Evolutionary conservation across 306 rosid genomes (phyloP), one percentile per base, ranked within the genome.

Genomic region (Prunus padus): DNA sequence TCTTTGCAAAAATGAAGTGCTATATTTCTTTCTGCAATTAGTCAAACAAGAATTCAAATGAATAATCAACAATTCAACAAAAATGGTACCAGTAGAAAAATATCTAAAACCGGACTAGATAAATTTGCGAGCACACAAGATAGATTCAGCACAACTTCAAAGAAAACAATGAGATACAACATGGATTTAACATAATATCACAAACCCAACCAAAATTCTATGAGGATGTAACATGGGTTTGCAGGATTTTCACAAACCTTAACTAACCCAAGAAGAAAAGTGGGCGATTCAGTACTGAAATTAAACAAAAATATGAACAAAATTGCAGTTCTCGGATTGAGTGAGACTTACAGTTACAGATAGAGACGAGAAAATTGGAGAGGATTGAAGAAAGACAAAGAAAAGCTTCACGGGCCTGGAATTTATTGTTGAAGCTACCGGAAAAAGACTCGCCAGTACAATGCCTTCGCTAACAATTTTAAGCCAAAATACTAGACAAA

Each of bases 1-100:
- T 85, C 85, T 68, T 85, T 63, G 25, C 12, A 33, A 74, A 72
- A 54, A 76, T 50, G 28, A 68, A 68, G 20, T 59, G 20, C 79
- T 79, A 56, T 54, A 72, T 60, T 18, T 64, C 68, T 72, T 71
- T 72, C 90, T 85, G 87, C 88, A 85, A 62, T 44, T 49, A 18
- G 18, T 4, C 18, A 66, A 51, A 78, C 23, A 62, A 75, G 37
- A 26, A 16, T 45, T 23, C 26, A 46, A 54, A 65, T 49, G 3
- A 61, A 65, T 47, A 61, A 65, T 47, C 40, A 28, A 44, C 46
- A 42, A 40, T 51, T 19, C 47, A 20, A 75, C 33, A 44, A 20
- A 31, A 25, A 76, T 67, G n/a, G 40, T 67, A 31, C 50, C 50
- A 3, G 19, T 1, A 65, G 13, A 26, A 65, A 18, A 54, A 23